These are phyloP conservation scores for Apiotrichum akiyoshidainum DNA, from an alignment of 1,284 basidiomycete genomes.

Conservation along the genomic window DNA sequence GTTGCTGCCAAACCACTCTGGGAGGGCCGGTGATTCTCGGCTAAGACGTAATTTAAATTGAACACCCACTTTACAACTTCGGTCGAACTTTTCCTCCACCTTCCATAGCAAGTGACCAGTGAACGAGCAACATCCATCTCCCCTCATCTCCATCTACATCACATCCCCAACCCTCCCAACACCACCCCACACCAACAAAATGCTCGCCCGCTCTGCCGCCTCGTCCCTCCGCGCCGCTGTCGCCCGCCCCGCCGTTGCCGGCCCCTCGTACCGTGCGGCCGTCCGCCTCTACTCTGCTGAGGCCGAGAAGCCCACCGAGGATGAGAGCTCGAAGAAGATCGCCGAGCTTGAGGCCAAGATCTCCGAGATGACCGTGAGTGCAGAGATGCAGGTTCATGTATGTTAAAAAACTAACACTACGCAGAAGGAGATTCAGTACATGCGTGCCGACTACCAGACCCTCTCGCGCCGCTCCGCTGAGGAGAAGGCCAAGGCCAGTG, in stretches of 20 bases:
- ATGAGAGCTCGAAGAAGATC: conserved; percentile 23
- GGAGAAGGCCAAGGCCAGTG: conserved; percentile 86
- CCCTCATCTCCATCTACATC: background rate
- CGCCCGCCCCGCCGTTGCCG: conserved; percentile 13
- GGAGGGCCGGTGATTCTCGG: background rate
- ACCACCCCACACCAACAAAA: conserved; percentile 5
- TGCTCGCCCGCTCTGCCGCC: conserved; percentile 20
- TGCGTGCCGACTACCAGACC: conserved; percentile 93
- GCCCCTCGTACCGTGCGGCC: conserved; percentile 5
- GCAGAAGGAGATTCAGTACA: conserved; percentile 77
- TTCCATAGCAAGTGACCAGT: background rate
- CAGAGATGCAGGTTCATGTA: background rate
- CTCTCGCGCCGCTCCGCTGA: conserved; percentile 82
- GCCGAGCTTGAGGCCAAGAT: conserved; percentile 24
- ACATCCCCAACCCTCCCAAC: background rate
- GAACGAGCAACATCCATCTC: background rate
- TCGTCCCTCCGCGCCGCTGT: conserved; percentile 19
- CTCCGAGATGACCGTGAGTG: conserved; percentile 18
- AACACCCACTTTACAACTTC: background rate
- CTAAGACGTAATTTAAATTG: background rate
- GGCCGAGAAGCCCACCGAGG: conserved; percentile 11
- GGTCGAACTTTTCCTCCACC: conserved; percentile 1
- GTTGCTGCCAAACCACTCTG: background rate
- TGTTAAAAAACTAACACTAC: background rate
- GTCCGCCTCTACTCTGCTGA: conserved; percentile 16